Base-by-base conservation (phyloP, 2,329 filamentous ascomycete species). In the Pyrenochaeta sp. region DNA sequence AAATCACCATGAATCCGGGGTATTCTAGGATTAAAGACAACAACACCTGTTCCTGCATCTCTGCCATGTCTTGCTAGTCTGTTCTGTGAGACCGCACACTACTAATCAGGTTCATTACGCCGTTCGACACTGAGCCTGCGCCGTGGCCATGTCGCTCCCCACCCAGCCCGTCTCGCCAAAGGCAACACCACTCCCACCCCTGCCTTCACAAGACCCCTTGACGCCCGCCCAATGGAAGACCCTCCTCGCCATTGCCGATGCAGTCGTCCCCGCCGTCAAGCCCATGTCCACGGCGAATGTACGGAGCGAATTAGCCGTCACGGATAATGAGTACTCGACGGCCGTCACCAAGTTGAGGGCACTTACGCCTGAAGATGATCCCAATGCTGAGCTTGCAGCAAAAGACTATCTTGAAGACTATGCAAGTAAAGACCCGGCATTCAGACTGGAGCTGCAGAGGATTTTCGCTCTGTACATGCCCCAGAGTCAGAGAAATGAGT, bases 241-340 rank as follows among this genome's bases (percentile, higher is more conserved):
- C 0, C 73, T 88, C 2, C 75, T 84, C 41, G 81, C 85, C 20
- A 79, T 88, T 27, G 78, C 82, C 7, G 85, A 87, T 56, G 79
- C 85, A 1, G 74, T 85, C 15, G 74, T 91, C 29, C 87, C 88
- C 2, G 82, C 86, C 17, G 79, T 90, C 56, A 79, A 75, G 32
- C 75, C 78, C 2, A 71, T 74, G 0, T 69, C 71, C 3, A 69
- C 66, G 0, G 70, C 74, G 7, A 72, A 73, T 40, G 67, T 71
- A 18, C 65, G 69, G 3, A 72, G 62, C 30, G 79, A 83, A 54
- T 72, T 85, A 14, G 69, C 71, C 14, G 74, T 87, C 11, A 69
- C 82, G 0, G 79, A 84, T 46, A 73, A 73, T n/a, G 79, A 83
- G 42, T 85, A 85, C 59, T 76, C 82, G 2, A 67, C 74, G 3